These are phyloP conservation scores for Chrysoporthe austroafricana DNA, from an alignment of 2,329 filamentous ascomycete species.

Conservation along the genomic window DNA sequence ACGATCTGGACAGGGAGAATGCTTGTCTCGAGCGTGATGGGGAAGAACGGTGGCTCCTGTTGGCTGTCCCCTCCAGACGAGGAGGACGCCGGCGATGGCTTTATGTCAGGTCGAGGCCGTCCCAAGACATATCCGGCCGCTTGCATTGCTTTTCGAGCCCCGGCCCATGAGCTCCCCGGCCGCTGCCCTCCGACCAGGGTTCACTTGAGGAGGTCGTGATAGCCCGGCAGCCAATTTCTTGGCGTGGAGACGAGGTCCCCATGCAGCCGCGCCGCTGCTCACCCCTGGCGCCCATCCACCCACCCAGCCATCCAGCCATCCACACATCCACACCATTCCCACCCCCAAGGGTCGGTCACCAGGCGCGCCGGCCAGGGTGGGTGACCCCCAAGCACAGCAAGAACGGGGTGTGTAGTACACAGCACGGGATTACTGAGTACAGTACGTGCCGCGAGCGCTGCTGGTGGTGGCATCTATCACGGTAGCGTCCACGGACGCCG, in stretches of 20 bases:
- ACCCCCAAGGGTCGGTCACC: neutral
- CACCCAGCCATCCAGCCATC: neutral
- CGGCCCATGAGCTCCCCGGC: constrained; percentile 16
- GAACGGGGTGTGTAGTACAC: neutral
- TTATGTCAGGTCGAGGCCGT: constrained; percentile 24
- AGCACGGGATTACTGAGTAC: neutral
- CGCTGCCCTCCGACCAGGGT: constrained; percentile 11
- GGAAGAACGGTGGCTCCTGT: constrained; percentile 2
- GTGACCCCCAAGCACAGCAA: neutral
- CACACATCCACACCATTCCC: neutral
- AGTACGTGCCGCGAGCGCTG: neutral
- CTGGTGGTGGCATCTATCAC: neutral
- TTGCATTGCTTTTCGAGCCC: constrained; percentile 18
- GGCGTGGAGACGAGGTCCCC: constrained; percentile 28
- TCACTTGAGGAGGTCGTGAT: constrained; percentile 10
- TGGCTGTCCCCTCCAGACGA: constrained; percentile 14
- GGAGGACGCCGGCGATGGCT: constrained; percentile 19
- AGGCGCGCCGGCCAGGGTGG: neutral
- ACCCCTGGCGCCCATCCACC: constrained; percentile 10
- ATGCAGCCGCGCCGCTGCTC: constrained; percentile 20
- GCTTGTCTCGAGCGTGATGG: constrained; percentile 14
- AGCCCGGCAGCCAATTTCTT: constrained; percentile 23
- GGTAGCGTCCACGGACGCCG: neutral
- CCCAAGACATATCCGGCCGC: constrained; percentile 7
- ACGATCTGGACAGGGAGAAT: constrained; percentile 19